These are phyloP conservation scores for Metschnikowia hibisci DNA, from an alignment of 805 yeast genomes.

Conservation along the genomic window DNA sequence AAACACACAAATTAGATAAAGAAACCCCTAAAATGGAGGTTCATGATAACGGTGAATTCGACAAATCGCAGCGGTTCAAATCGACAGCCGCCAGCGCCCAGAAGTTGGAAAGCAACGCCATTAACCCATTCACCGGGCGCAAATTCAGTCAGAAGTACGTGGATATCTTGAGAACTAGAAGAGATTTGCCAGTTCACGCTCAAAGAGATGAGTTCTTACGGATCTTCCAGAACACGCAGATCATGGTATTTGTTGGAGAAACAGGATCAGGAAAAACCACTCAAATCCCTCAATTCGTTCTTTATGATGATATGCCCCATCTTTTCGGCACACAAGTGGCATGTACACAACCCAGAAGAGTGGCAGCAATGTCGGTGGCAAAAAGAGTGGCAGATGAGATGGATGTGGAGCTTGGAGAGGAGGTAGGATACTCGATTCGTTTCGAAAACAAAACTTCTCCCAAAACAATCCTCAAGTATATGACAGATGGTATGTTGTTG, in stretches of 20 bases:
- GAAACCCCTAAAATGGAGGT: constrained; percentile 38
- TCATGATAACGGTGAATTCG: constrained; percentile 67
- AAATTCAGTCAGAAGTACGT: constrained; percentile 62
- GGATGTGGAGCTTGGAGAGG: constrained; percentile 90
- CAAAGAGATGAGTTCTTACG: constrained; percentile 86
- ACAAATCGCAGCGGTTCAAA: constrained; percentile 49
- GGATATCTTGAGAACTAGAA: constrained; percentile 71
- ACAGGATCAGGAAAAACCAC: constrained; percentile 99
- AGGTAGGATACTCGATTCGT: constrained; percentile 93
- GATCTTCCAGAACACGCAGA: constrained; percentile 81
- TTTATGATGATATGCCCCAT: constrained; percentile 90
- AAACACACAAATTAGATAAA: constrained; percentile 44
- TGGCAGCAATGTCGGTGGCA: constrained; percentile 98
- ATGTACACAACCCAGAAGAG: constrained; percentile 96
- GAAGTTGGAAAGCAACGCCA: constrained; percentile 50
- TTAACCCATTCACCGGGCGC: constrained; percentile 78
- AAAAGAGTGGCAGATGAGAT: constrained; percentile 95
- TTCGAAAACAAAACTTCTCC: constrained; percentile 84
- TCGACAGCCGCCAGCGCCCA: constrained; percentile 66
- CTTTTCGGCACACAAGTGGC: constrained; percentile 81
- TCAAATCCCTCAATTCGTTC: constrained; percentile 94
- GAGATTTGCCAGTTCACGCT: constrained; percentile 89
- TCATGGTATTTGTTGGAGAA: constrained; percentile 98
- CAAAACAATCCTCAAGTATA: constrained; percentile 83
- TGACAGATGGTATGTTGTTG: constrained; percentile 98